Conservation (phyloP, 2,329 filamentous ascomycete species). For the Endocalyx cinctus region DNA sequence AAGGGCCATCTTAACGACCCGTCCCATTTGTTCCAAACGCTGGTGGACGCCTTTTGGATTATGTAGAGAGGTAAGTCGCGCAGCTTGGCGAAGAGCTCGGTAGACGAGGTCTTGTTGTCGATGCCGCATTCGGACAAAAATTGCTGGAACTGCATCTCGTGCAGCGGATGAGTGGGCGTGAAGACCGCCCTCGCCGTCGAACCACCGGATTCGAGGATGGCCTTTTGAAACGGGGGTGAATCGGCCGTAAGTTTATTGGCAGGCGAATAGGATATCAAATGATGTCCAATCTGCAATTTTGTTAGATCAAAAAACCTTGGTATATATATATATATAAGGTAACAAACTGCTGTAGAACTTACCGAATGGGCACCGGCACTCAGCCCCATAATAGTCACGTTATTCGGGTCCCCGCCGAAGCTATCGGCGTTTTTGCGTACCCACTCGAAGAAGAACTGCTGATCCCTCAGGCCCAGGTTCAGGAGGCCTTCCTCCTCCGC, state of each 20-base stretch:
- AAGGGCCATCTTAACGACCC: constrained; percentile 55
- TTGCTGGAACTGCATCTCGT: constrained; percentile 51
- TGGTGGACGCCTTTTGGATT: constrained; percentile 36
- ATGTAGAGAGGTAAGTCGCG: constrained; percentile 34
- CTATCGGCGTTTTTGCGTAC: constrained; percentile 52
- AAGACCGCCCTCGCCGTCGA: constrained; percentile 52
- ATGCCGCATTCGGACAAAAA: constrained; percentile 51
- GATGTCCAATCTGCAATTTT: constrained; percentile 46
- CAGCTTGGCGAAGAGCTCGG: constrained; percentile 47
- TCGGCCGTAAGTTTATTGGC: constrained; percentile 25
- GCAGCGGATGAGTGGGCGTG: constrained; percentile 49
- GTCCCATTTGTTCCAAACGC: constrained; percentile 40
- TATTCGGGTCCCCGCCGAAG: constrained; percentile 56
- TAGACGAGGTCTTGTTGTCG: constrained; percentile 40
- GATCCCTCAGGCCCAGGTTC: constrained; percentile 63
- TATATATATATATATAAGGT: no score
- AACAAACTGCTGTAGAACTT: no score
- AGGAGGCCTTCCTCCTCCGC: constrained; percentile 50
- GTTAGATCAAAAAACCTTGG: constrained; percentile 4
- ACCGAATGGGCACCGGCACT: constrained; percentile 62
- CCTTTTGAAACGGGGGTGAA: constrained; percentile 44
- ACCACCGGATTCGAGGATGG: constrained; percentile 54
- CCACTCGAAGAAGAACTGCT: constrained; percentile 56
- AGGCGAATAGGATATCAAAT: constrained; percentile 49
- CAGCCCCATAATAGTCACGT: constrained; percentile 58